Conservation (phyloP, 306 rosid genomes). For the Acacia crassicarpa region DNA sequence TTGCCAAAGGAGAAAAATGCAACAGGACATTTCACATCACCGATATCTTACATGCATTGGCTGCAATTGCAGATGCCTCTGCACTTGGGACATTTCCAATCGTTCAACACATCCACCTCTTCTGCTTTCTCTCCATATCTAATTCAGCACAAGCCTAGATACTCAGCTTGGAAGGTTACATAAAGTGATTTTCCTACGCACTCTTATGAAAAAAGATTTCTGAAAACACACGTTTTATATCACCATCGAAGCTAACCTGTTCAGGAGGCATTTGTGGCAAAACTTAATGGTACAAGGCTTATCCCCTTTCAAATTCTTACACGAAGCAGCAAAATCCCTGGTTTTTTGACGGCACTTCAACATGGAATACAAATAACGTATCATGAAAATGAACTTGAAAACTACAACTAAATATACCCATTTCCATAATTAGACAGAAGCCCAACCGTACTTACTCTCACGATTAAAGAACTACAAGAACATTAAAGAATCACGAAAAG, state of each 20-base stretch:
- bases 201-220: neutral
- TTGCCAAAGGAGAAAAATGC: neutral
- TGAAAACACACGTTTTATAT: neutral
- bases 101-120: conserved; percentile 36
- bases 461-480: neutral
- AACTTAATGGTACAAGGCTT: conserved; percentile 51
- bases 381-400: neutral
- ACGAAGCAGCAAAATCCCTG: conserved; percentile 51
- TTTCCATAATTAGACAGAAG: conserved; percentile 5
- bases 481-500: neutral
- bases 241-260: conserved; percentile 53
- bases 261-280: conserved; percentile 69
- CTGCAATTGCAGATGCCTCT: conserved; percentile 79
- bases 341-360: conserved; percentile 46
- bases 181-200: neutral
- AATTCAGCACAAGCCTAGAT: conserved; percentile 8
- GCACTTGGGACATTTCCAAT: conserved; percentile 85
- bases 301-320: conserved; percentile 43
- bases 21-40: neutral
- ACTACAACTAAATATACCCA: neutral
- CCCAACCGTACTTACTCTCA: neutral
- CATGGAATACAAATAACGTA: neutral
- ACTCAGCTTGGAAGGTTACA: neutral
- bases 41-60: conserved; percentile 58
- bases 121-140: conserved; percentile 78